These are phyloP conservation scores for Cephaloascus albidus DNA, from an alignment of 805 yeast species.

Conservation along the genomic window DNA sequence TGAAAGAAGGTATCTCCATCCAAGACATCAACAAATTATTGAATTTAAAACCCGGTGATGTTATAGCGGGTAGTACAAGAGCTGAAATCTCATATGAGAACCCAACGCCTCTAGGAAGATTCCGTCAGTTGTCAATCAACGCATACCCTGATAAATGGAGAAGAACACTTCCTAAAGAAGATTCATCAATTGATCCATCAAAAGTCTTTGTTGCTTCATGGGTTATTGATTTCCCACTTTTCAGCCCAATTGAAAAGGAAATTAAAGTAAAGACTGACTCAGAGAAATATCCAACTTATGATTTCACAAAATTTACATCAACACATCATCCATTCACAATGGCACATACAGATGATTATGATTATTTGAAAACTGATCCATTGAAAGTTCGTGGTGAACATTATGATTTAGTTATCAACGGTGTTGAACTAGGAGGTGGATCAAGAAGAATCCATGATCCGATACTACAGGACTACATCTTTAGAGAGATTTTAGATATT, in stretches of 20 bases:
- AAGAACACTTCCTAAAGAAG: slow-evolving; percentile 15
- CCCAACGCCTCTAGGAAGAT: slow-evolving; percentile 89
- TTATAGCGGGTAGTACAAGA: slow-evolving; percentile 74
- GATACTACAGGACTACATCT: slow-evolving; percentile 62
- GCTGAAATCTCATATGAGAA: slow-evolving; percentile 68
- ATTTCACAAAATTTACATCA: slow-evolving; percentile 38
- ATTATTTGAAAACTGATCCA: slow-evolving; percentile 43
- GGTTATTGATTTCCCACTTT: slow-evolving; percentile 91
- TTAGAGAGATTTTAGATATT: slow-evolving; percentile 56
- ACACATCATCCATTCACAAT: slow-evolving; percentile 98
- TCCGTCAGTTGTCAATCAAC: slow-evolving; percentile 66
- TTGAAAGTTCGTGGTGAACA: slow-evolving; percentile 76
- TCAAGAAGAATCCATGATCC: slow-evolving; percentile 91
- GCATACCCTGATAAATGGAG: slow-evolving; percentile 42
- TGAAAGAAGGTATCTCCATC: slow-evolving; percentile 13
- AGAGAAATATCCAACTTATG: slow-evolving; percentile 52
- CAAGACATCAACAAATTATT: slow-evolving; percentile 20
- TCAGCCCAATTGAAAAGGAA: slow-evolving; percentile 57
- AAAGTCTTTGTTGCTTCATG: slow-evolving; percentile 58
- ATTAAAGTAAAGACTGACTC: slow-evolving; percentile 5
- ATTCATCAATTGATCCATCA: slow-evolving; percentile 10
- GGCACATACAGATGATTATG: slow-evolving; percentile 67
- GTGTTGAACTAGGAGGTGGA: slow-evolving; percentile 96
- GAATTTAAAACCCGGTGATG: slow-evolving; percentile 53
- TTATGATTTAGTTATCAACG: slow-evolving; percentile 88